These are phyloP conservation scores for Strigomonas galati DNA, from an alignment of 208 protist genomes.

Conservation along the genomic window DNA sequence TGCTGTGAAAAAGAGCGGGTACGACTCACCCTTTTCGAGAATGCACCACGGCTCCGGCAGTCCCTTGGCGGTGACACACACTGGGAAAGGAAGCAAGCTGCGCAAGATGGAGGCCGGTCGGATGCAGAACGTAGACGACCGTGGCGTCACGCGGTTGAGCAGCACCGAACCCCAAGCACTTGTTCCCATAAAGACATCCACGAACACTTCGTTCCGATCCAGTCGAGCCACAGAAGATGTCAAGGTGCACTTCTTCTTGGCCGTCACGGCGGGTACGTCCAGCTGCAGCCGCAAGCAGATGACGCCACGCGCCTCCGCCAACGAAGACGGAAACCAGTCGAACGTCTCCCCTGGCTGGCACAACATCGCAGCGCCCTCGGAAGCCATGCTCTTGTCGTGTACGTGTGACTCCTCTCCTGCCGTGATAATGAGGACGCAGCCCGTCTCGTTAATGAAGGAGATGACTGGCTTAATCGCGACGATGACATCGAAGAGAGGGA, in stretches of 20 bases:
- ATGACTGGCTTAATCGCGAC: constrained; percentile 24
- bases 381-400: not conserved
- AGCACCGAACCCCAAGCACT: not conserved
- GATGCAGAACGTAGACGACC: not conserved
- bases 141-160: not conserved
- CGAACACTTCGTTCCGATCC: not conserved
- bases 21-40: not conserved
- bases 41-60: not conserved
- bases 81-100: not conserved
- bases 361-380: not conserved
- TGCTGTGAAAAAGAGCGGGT: not conserved
- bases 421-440: constrained; percentile 2
- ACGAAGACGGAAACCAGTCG: constrained; percentile 16
- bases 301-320: constrained; percentile 12
- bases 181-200: not conserved
- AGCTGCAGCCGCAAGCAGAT: constrained; percentile 3
- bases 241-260: not conserved
- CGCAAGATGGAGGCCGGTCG: not conserved
- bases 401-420: constrained; percentile 9
- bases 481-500: constrained; percentile 33
- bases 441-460: constrained; percentile 33
- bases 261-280: not conserved
- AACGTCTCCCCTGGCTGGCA: constrained; percentile 16
- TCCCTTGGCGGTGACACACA: not conserved
- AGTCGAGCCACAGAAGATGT: not conserved